These are phyloP conservation scores for Podaxis sp. DNA, from an alignment of 768 basidiomycete genomes.

Conservation along the genomic window DNA sequence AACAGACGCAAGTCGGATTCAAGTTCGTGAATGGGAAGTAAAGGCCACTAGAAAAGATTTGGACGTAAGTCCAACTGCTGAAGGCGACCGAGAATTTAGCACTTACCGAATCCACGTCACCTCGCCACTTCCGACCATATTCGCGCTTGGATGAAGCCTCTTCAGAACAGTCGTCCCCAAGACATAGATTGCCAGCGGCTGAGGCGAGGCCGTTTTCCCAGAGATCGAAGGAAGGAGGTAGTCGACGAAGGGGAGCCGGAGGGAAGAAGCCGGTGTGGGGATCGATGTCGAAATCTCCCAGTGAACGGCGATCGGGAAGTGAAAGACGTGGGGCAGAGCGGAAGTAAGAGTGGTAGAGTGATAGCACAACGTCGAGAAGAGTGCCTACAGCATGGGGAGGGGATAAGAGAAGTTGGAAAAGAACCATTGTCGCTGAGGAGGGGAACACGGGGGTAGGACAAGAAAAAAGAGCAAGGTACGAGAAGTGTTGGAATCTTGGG, in stretches of 20 bases:
- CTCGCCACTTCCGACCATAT: conserved; percentile 70
- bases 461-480: background rate
- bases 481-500: conserved; percentile 5
- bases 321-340: conserved; percentile 30
- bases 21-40: conserved; percentile 58
- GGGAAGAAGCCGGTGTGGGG: conserved; percentile 85
- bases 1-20: conserved; percentile 56
- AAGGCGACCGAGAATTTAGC: conserved; percentile 5
- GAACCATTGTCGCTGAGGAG: conserved; percentile 32
- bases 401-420: conserved; percentile 49
- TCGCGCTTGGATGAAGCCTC: conserved; percentile 47
- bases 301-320: conserved; percentile 32
- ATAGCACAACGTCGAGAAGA: conserved; percentile 46
- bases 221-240: conserved; percentile 51
- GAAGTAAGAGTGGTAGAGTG: conserved; percentile 45
- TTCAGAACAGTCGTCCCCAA: conserved; percentile 56
- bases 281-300: conserved; percentile 56
- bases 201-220: conserved; percentile 73
- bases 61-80: background rate
- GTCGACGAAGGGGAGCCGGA: conserved; percentile 51
- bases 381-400: conserved; percentile 51
- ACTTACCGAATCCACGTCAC: conserved; percentile 61
- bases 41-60: conserved; percentile 57
- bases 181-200: conserved; percentile 52
- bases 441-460: conserved; percentile 12